Conservation (phyloP, 192 early-diverging fungal species). For the Coemansia asiatica region DNA sequence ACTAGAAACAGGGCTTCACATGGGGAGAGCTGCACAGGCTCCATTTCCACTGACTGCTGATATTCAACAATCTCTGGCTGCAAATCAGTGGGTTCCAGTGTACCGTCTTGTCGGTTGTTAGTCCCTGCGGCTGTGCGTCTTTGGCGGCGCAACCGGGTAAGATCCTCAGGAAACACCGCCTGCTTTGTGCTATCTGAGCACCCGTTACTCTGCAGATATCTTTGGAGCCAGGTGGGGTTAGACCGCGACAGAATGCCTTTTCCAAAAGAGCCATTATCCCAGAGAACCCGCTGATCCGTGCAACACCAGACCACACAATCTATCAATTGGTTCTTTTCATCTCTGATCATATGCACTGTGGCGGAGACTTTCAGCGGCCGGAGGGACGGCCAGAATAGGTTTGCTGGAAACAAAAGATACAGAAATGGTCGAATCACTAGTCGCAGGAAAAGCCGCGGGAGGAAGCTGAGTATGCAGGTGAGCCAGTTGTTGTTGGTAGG, state of each 20-base stretch:
- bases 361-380: slow-evolving; percentile 8
- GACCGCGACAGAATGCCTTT: slow-evolving; percentile 79
- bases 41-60: slow-evolving; percentile 35
- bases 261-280: slow-evolving; percentile 70
- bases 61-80: no score
- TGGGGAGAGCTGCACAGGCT: slow-evolving; percentile 68
- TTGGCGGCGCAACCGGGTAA: slow-evolving; percentile 30
- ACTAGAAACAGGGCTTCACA: slow-evolving; percentile 76
- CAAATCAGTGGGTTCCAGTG: no score
- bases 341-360: neutral
- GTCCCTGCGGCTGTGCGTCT: slow-evolving; percentile 13
- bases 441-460: neutral
- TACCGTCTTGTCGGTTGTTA: neutral
- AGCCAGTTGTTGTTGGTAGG: neutral
- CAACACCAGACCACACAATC: slow-evolving; percentile 38
- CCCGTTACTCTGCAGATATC: slow-evolving; percentile 16
- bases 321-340: slow-evolving; percentile 13
- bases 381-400: slow-evolving; percentile 32
- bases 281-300: slow-evolving; percentile 35
- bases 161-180: slow-evolving; percentile 30
- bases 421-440: neutral
- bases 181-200: neutral
- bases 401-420: slow-evolving; percentile 6
- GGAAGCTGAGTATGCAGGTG: neutral
- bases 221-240: slow-evolving; percentile 70